Evolutionary conservation across 441 rosid species (phyloP).

Genomic region (Isatis lusitanica): DNA sequence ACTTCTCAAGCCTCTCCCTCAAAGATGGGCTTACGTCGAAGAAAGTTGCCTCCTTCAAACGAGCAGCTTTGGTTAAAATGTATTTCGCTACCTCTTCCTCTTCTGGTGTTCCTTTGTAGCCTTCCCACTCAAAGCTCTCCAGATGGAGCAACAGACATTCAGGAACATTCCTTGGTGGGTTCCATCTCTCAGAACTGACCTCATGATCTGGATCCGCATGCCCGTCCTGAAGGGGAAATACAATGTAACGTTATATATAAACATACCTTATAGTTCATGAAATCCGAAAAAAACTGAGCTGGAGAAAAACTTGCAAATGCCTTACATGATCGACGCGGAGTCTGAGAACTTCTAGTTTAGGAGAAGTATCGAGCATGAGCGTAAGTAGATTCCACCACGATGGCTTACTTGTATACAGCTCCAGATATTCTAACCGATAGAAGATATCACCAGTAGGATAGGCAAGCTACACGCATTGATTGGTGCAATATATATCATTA

Average conservation of each 20-base stretch:
- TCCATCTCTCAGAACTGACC: neutral
- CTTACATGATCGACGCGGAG: neutral
- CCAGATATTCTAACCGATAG: neutral
- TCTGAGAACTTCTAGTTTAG: too few relatives aligned
- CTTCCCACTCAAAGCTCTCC: neutral
- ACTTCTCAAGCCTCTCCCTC: neutral
- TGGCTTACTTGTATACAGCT: neutral
- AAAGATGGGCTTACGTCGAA: neutral
- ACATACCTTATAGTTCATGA: too few relatives aligned
- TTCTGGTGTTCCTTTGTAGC: neutral
- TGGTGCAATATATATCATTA: neutral
- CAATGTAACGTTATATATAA: neutral
- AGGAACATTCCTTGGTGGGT: neutral
- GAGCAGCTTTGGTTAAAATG: neutral
- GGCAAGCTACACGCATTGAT: neutral
- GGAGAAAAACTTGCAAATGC: neutral
- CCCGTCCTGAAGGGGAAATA: neutral
- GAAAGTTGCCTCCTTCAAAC: neutral
- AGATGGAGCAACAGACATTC: too few relatives aligned
- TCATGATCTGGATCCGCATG: neutral
- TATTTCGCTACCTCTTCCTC: neutral
- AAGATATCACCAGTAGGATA: neutral
- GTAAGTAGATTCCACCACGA: neutral
- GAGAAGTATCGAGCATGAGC: too few relatives aligned
- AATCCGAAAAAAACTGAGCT: too few relatives aligned